Evolutionary conservation across 2,329 filamentous ascomycete genomes (phyloP).

Genomic region (Teratosphaeria gauchensis): DNA sequence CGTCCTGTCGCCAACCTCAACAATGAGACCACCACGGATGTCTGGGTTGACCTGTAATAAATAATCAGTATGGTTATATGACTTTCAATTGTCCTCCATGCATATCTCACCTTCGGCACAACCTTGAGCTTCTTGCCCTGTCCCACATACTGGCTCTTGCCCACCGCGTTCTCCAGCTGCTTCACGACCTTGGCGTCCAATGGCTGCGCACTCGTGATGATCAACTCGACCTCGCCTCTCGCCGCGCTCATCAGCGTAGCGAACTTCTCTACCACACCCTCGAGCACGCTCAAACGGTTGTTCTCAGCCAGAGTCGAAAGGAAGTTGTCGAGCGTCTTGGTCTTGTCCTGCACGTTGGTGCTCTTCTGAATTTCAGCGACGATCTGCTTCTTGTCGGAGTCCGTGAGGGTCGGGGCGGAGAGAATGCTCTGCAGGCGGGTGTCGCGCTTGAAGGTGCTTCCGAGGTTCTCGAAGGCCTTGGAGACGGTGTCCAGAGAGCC

Average conservation of each 20-base stretch:
- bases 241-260: slow-evolving; percentile 75
- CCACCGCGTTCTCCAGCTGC: slow-evolving; percentile 76
- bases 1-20: slow-evolving; percentile 95
- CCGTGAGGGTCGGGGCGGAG: slow-evolving; percentile 66
- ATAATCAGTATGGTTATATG: slow-evolving; percentile 2
- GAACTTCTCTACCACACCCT: slow-evolving; percentile 82
- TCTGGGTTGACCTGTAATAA: slow-evolving; percentile 72
- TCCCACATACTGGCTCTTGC: slow-evolving; percentile 81
- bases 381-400: slow-evolving; percentile 74
- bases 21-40: slow-evolving; percentile 83
- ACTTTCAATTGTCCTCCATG: neutral
- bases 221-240: slow-evolving; percentile 86
- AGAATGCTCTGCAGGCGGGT: slow-evolving; percentile 70
- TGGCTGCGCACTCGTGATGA: slow-evolving; percentile 79
- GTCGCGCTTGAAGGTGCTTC: slow-evolving; percentile 68
- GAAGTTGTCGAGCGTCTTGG: slow-evolving; percentile 87
- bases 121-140: slow-evolving; percentile 98
- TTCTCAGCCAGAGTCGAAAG: slow-evolving; percentile 83
- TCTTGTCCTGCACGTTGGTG: slow-evolving; percentile 58
- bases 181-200: slow-evolving; percentile 79
- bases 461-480: slow-evolving; percentile 65
- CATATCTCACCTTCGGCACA: slow-evolving; percentile 57
- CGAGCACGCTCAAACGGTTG: slow-evolving; percentile 80
- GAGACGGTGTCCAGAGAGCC: slow-evolving; percentile 76
- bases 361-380: slow-evolving; percentile 81